A percentile compares a stretch with the other conserved stretches of the same genome.
phyloP scores from a whole-genome alignment of 192 early-diverging fungal genomes.

The Paraglomus brasilianum region DNA sequence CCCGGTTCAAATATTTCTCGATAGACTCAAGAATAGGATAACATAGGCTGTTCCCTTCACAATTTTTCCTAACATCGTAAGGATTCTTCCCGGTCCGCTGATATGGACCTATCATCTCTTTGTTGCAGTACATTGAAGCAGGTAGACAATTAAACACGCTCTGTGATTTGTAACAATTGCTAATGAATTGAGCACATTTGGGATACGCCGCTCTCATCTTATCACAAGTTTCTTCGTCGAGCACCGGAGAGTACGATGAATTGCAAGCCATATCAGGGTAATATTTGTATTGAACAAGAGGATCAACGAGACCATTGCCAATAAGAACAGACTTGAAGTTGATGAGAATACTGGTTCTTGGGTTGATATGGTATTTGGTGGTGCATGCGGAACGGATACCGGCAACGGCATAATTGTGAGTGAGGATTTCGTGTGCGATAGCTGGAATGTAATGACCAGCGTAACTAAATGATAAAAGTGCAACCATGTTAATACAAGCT shows the following conservation, averaged over 20 bases:
- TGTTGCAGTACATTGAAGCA: constrained; percentile 82
- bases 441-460: constrained; percentile 95
- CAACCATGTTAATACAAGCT: constrained; percentile 8
- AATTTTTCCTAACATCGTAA: constrained; percentile 90
- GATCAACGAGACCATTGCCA: constrained; percentile 92
- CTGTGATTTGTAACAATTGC: constrained; percentile 83
- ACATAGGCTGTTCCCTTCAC: constrained; percentile 82
- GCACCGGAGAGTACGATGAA: constrained; percentile 72
- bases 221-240: constrained; percentile 69
- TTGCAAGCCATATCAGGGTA: constrained; percentile 79
- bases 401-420: constrained; percentile 62
- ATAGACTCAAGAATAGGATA: constrained; percentile 83
- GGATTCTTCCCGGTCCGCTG: constrained; percentile 83
- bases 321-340: constrained; percentile 77
- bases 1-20: constrained; percentile 73
- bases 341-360: constrained; percentile 47
- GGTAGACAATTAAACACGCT: constrained; percentile 80
- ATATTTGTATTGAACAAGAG: constrained; percentile 83
- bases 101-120: constrained; percentile 73
- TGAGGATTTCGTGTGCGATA: constrained; percentile 77
- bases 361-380: neutral
- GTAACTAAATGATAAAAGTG: constrained; percentile 40
- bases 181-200: constrained; percentile 71
- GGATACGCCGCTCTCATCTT: constrained; percentile 73
- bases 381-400: constrained; percentile 28